Evolutionary conservation across 352 stramenopile genomes (phyloP).

Genomic region (Phytopythium aichiense): DNA sequence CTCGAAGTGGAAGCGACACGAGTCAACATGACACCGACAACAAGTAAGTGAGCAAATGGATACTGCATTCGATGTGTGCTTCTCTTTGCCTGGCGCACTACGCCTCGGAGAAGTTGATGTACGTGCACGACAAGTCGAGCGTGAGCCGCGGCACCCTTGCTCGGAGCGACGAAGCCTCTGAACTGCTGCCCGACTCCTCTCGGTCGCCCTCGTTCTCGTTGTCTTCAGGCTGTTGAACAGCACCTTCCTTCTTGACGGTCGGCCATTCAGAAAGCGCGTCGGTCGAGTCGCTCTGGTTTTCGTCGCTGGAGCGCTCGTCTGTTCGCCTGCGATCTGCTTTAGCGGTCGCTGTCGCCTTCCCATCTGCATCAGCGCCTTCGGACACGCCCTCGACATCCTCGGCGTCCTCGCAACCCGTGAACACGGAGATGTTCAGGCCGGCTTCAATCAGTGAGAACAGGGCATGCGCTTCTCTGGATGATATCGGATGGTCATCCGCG

Average conservation of each 20-base stretch:
- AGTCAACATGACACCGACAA: neutral
- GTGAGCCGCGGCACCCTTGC: neutral
- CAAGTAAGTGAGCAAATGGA: neutral
- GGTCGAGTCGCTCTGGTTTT: conserved; percentile 1
- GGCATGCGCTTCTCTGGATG: neutral
- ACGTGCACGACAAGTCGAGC: neutral
- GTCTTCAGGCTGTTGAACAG: conserved; percentile 5
- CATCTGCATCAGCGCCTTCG: neutral
- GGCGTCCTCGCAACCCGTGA: neutral
- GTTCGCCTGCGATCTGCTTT: neutral
- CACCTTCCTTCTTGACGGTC: neutral
- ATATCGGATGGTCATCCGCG: neutral
- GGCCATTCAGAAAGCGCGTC: neutral
- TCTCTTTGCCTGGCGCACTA: neutral
- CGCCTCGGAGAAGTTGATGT: conserved; percentile 8
- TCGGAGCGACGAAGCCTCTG: neutral
- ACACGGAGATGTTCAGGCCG: neutral
- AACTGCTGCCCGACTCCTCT: neutral
- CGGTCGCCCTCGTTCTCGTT: neutral
- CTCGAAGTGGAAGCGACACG: neutral
- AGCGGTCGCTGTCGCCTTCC: neutral
- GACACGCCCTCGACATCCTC: neutral
- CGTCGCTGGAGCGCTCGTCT: neutral
- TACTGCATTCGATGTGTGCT: neutral
- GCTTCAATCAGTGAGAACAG: neutral